Evolutionary conservation across 78 protist genomes (phyloP).

Genomic region (Dictyostelium purpureum): DNA sequence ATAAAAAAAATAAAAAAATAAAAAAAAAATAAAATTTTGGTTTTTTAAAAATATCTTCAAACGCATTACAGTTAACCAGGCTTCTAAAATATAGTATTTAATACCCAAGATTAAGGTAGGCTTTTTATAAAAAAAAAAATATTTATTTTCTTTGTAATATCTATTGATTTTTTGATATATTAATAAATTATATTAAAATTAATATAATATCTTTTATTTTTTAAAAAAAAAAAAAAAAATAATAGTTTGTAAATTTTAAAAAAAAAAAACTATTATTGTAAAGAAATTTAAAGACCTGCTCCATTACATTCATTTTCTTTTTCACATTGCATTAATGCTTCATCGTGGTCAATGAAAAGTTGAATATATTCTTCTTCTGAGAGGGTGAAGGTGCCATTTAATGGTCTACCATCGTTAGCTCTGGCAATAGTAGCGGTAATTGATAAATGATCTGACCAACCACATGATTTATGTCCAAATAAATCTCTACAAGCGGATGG

Average conservation of each 20-base stretch:
- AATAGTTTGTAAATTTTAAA: neutral
- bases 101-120: neutral
- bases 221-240: neutral
- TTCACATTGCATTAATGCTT: neutral
- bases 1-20: neutral
- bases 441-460: conserved; percentile 21
- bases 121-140: no score
- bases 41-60: neutral
- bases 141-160: no score
- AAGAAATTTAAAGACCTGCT: neutral
- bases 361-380: conserved; percentile 11
- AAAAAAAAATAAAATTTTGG: neutral
- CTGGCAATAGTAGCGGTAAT: conserved; percentile 16
- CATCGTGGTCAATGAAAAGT: neutral
- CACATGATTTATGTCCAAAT: neutral
- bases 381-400: conserved; percentile 57
- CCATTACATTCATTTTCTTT: neutral
- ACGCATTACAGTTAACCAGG: neutral
- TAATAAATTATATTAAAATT: neutral
- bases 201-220: neutral
- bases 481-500: neutral
- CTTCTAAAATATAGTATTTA: neutral
- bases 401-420: conserved; percentile 18
- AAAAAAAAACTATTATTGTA: neutral
- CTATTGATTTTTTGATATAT: neutral